phyloP scores from a whole-genome alignment of 768 basidiomycete species.

The Rossbeevera mucosa region DNA sequence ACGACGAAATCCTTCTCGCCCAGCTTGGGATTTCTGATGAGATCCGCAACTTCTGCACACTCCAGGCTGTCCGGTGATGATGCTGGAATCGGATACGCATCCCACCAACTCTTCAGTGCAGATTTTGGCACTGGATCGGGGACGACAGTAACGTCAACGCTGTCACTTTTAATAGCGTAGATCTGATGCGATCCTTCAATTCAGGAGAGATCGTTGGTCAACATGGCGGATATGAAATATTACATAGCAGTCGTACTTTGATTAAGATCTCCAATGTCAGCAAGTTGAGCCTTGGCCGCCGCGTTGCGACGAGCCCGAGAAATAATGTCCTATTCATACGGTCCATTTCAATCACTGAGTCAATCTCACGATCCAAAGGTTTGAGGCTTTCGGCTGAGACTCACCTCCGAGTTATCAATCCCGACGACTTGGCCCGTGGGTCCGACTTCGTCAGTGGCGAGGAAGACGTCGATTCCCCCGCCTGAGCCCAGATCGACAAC shows the following conservation, averaged over 20 bases:
- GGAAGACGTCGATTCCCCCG: conserved; percentile 52
- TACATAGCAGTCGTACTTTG: conserved; percentile 18
- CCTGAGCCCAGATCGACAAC: conserved; percentile 57
- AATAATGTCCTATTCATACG: conserved; percentile 46
- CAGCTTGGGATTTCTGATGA: conserved; percentile 19
- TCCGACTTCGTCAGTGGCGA: conserved; percentile 49
- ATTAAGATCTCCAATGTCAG: conserved; percentile 35
- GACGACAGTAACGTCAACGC: background rate
- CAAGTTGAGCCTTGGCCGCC: conserved; percentile 24
- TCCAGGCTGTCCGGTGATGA: conserved; percentile 31
- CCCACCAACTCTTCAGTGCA: conserved; percentile 46
- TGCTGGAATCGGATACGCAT: conserved; percentile 43
- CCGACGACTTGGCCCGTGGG: conserved; percentile 48
- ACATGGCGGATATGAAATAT: background rate
- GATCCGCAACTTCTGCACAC: conserved; percentile 36
- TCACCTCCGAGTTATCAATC: conserved; percentile 47
- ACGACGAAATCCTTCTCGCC: conserved; percentile 34
- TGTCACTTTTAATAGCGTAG: conserved; percentile 37
- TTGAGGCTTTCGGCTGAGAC: conserved; percentile 5
- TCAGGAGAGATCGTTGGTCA: background rate
- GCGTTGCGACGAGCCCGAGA: conserved; percentile 44
- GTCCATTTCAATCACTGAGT: background rate
- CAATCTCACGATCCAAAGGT: background rate
- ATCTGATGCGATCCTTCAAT: conserved; percentile 45
- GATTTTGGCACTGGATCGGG: background rate